phyloP scores from a whole-genome alignment of 1,284 basidiomycete species.

The Athelia psychrophila region DNA sequence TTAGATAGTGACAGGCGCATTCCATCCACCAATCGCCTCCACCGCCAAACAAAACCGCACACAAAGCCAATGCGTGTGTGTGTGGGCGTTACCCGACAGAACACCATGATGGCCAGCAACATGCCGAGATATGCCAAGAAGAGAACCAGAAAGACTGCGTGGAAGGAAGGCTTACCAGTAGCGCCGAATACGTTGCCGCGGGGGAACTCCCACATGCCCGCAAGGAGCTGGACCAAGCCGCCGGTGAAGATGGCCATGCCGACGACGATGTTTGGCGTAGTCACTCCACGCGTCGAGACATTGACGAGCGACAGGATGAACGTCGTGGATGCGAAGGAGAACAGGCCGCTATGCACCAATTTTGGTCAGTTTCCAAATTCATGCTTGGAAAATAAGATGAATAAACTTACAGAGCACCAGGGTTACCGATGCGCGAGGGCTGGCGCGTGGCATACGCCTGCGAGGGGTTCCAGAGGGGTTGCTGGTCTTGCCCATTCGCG shows the following conservation, averaged over 20 bases:
- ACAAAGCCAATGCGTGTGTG: no score
- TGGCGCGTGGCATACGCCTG: background rate
- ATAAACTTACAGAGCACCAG: slow-evolving; percentile 46
- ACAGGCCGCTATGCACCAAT: slow-evolving; percentile 49
- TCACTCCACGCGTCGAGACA: slow-evolving; percentile 47
- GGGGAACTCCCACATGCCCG: slow-evolving; percentile 83
- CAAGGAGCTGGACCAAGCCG: slow-evolving; percentile 76
- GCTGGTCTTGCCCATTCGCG: background rate
- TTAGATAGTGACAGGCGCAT: no score
- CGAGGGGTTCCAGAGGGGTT: background rate
- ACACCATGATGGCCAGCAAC: no score
- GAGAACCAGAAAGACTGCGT: no score
- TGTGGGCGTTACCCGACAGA: no score
- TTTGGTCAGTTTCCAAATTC: no score
- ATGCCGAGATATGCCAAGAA: no score
- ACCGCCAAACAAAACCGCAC: no score
- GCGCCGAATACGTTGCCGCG: slow-evolving; percentile 70
- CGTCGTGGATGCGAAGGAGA: slow-evolving; percentile 73
- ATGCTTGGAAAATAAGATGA: background rate
- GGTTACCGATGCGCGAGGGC: slow-evolving; percentile 41
- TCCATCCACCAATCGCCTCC: no score
- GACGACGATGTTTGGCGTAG: slow-evolving; percentile 70
- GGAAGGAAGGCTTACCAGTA: slow-evolving; percentile 45
- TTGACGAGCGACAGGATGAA: slow-evolving; percentile 72
- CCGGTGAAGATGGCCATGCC: slow-evolving; percentile 84